A percentile compares a stretch with the other conserved stretches of the same genome.
These are phyloP conservation scores for Thraustotheca clavata DNA, from an alignment of 352 stramenopile genomes.

Conservation along the genomic window DNA sequence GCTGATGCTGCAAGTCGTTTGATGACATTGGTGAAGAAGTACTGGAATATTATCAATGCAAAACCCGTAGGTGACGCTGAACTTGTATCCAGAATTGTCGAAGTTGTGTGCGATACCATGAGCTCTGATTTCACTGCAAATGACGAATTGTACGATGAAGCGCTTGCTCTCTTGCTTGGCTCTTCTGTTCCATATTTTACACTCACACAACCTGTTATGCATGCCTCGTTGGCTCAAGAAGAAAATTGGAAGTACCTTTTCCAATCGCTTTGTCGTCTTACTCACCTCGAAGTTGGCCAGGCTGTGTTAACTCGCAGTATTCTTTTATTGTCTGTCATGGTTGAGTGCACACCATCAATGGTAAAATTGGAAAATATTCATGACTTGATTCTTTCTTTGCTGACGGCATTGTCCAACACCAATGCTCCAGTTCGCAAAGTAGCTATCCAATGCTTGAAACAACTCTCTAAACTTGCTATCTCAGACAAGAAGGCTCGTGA, in stretches of 20 bases:
- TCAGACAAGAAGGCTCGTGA: slow-evolving; percentile 22
- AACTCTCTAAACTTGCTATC: slow-evolving; percentile 30
- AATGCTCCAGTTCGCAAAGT: slow-evolving; percentile 45
- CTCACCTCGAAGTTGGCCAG: background rate
- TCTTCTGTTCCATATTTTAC: slow-evolving; percentile 53
- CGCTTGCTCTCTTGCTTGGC: slow-evolving; percentile 52
- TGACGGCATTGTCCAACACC: slow-evolving; percentile 51
- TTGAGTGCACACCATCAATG: slow-evolving; percentile 3
- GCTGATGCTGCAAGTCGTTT: slow-evolving; percentile 39
- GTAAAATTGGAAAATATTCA: slow-evolving; percentile 20
- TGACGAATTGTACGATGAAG: slow-evolving; percentile 50
- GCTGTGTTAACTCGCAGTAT: background rate
- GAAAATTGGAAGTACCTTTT: background rate
- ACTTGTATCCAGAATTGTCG: slow-evolving; percentile 27
- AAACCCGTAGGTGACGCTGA: slow-evolving; percentile 15
- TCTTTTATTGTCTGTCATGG: slow-evolving; percentile 8
- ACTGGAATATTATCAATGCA: slow-evolving; percentile 46
- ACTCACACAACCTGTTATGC: slow-evolving; percentile 32
- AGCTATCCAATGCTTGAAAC: slow-evolving; percentile 48
- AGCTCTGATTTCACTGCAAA: slow-evolving; percentile 30
- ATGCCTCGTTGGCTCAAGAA: background rate
- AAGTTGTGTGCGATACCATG: slow-evolving; percentile 42
- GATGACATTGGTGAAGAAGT: slow-evolving; percentile 51
- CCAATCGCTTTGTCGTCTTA: slow-evolving; percentile 10
- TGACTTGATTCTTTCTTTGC: slow-evolving; percentile 42